These are phyloP conservation scores for Plantago ovata DNA, from an alignment of 257 asterid species.

Conservation along the genomic window DNA sequence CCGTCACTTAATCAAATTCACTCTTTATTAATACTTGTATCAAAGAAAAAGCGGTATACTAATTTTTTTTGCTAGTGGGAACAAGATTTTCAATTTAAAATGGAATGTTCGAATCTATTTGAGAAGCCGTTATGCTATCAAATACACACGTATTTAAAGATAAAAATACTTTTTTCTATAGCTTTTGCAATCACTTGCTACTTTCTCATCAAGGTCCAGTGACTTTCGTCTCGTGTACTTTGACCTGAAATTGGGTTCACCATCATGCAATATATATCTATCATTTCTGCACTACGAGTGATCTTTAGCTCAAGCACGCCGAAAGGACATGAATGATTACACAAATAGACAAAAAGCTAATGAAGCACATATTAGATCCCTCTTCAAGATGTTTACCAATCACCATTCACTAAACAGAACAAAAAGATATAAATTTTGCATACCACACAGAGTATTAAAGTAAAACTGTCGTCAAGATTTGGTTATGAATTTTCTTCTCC, in stretches of 20 bases:
- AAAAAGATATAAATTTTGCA: too few relatives aligned
- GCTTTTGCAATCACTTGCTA: neutral
- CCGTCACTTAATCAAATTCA: neutral
- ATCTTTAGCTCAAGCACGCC: neutral
- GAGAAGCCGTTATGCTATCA: too few relatives aligned
- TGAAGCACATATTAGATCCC: neutral
- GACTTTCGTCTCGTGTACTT: neutral
- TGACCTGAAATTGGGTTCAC: neutral
- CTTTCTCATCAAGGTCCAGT: neutral
- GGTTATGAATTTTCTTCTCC: too few relatives aligned
- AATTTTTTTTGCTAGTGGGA: too few relatives aligned
- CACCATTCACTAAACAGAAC: too few relatives aligned
- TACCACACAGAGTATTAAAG: too few relatives aligned
- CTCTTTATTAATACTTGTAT: neutral
- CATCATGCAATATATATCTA: neutral
- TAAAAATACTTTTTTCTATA: neutral
- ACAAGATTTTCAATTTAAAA: too few relatives aligned
- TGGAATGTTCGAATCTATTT: too few relatives aligned
- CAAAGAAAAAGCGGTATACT: neutral
- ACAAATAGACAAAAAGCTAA: neutral
- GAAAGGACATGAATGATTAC: neutral
- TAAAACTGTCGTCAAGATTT: too few relatives aligned
- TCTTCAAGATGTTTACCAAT: neutral
- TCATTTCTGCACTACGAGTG: neutral
- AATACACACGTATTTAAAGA: neutral